phyloP scores from a whole-genome alignment of 2,329 filamentous ascomycete species.

The Cladophialophora bantiana region DNA sequence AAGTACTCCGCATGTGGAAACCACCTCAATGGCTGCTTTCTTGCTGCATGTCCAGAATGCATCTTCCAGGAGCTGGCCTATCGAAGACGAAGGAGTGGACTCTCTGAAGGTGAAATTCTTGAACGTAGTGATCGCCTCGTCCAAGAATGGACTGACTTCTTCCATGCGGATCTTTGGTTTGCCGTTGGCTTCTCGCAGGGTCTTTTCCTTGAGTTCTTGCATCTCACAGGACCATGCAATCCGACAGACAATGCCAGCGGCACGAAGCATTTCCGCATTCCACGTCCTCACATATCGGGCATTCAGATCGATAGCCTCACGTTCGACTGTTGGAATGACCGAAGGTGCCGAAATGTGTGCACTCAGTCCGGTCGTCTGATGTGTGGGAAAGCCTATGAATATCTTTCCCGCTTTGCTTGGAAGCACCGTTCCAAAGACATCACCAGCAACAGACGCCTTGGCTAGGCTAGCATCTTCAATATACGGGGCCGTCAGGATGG shows the following conservation, averaged over 20 bases:
- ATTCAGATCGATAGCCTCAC: constrained; percentile 95
- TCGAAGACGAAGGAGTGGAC: constrained; percentile 84
- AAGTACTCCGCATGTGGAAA: constrained; percentile 86
- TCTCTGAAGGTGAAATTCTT: constrained; percentile 88
- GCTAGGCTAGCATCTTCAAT: constrained; percentile 58
- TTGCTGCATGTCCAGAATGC: constrained; percentile 94
- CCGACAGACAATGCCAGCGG: constrained; percentile 87
- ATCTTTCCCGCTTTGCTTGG: constrained; percentile 89
- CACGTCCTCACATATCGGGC: constrained; percentile 92
- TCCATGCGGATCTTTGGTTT: constrained; percentile 65
- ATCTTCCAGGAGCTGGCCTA: constrained; percentile 88
- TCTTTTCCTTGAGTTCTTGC: constrained; percentile 71
- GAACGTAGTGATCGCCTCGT: constrained; percentile 80
- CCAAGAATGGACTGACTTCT: constrained; percentile 71
- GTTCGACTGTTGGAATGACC: constrained; percentile 94
- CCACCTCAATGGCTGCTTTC: constrained; percentile 81
- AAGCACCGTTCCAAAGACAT: constrained; percentile 89
- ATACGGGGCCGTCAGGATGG: constrained; percentile 89
- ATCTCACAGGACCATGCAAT: constrained; percentile 90
- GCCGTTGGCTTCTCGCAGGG: constrained; percentile 55
- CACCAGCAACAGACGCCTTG: constrained; percentile 50
- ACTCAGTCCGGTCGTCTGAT: constrained; percentile 92
- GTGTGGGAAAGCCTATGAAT: constrained; percentile 97
- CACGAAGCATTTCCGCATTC: constrained; percentile 92
- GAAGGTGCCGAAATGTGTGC: constrained; percentile 96